Conservation (phyloP, 768 basidiomycete genomes). For the Tulasnella sp. region DNA sequence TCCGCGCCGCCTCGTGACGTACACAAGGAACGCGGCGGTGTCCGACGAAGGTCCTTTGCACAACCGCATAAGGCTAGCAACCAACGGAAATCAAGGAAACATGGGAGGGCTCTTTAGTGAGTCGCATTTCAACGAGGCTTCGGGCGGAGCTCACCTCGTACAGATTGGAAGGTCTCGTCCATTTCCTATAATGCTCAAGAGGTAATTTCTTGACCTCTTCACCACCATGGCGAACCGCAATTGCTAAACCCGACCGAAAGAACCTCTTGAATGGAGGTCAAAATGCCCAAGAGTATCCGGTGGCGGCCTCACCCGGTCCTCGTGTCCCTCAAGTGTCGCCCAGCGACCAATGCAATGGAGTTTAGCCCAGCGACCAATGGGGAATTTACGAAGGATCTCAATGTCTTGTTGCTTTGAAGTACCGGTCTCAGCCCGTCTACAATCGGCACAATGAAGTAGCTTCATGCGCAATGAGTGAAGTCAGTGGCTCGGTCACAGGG, state of each 20-base stretch:
- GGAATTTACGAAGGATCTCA: too few relatives aligned
- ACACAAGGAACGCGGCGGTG: not conserved
- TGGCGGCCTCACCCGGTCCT: constrained; percentile 6
- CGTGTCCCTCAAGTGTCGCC: not conserved
- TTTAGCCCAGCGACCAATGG: too few relatives aligned
- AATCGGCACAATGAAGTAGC: constrained; percentile 8
- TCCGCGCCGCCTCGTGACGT: not conserved
- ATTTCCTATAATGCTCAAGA: not conserved
- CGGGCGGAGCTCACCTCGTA: not conserved
- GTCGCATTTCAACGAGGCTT: not conserved
- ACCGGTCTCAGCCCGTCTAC: constrained; percentile 13
- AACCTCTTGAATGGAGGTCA: too few relatives aligned
- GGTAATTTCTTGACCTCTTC: not conserved
- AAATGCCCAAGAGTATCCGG: constrained; percentile 4
- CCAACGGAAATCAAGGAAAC: not conserved
- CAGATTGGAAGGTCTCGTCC: not conserved
- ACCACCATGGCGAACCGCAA: not conserved
- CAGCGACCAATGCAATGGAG: not conserved
- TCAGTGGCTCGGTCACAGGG: not conserved
- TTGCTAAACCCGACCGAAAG: constrained; percentile 6
- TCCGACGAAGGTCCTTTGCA: not conserved
- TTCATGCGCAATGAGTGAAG: constrained; percentile 8
- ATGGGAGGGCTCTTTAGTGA: not conserved
- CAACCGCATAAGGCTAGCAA: not conserved
- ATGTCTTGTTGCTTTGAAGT: too few relatives aligned